phyloP scores from a whole-genome alignment of 331 rosid species.

The Pyracantha coccinea region DNA sequence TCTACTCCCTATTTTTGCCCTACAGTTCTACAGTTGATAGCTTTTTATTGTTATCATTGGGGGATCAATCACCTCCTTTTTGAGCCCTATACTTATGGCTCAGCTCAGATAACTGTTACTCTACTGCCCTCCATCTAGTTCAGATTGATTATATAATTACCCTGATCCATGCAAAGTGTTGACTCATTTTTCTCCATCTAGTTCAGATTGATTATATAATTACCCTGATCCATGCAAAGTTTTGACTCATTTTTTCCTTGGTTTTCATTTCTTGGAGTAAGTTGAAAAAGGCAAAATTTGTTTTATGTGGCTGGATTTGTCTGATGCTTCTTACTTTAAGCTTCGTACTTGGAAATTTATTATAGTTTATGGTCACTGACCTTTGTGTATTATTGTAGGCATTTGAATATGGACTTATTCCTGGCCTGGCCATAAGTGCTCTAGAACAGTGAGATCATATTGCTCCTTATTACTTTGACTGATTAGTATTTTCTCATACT shows the following conservation, averaged over 20 bases:
- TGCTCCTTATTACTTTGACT: constrained; percentile 13
- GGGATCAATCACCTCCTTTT: not conserved
- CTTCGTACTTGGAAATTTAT: not conserved
- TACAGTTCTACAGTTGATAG: not conserved
- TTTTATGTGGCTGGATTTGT: not conserved
- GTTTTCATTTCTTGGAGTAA: not conserved
- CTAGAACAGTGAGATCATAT: constrained; percentile 72
- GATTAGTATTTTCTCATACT: not conserved
- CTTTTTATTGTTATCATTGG: not conserved
- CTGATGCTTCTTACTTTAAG: not conserved
- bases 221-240: not conserved
- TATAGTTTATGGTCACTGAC: constrained; percentile 7
- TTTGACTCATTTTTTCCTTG: not conserved
- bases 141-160: not conserved
- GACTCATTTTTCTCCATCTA: not conserved
- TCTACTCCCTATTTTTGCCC: not conserved
- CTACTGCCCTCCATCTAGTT: not conserved
- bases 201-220: not conserved
- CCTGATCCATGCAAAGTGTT: not conserved
- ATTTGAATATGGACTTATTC: constrained; percentile 75
- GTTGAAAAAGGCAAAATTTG: not conserved
- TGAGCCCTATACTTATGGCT: not conserved
- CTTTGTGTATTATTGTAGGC: constrained; percentile 45
- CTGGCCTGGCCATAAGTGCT: constrained; percentile 83
- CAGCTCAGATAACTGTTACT: not conserved